These are phyloP conservation scores for Cyclocybe aegerita DNA, from an alignment of 768 basidiomycete genomes.

Conservation along the genomic window DNA sequence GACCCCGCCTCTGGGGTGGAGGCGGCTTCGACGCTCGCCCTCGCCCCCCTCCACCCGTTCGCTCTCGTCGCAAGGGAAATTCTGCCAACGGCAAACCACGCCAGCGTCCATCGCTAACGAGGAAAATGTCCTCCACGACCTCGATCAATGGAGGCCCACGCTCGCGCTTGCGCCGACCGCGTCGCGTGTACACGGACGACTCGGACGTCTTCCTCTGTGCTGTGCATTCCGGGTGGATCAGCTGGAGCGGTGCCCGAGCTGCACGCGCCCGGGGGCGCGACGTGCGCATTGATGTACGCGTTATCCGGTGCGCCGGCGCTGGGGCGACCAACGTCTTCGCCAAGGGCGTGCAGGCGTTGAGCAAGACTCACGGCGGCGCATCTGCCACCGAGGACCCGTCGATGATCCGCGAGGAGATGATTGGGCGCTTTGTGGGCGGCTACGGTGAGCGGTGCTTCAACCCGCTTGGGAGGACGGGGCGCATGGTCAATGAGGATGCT, in stretches of 20 bases:
- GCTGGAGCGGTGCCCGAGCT: conserved; percentile 41
- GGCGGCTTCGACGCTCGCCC: conserved; percentile 41
- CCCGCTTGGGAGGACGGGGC: conserved; percentile 22
- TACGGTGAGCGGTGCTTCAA: conserved; percentile 39
- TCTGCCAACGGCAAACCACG: neutral
- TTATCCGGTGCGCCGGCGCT: conserved; percentile 35
- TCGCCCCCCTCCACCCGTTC: conserved; percentile 15
- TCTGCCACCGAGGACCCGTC: conserved; percentile 15
- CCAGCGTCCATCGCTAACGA: neutral
- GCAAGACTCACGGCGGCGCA: conserved; percentile 3
- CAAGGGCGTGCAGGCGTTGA: conserved; percentile 9
- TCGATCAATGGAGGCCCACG: conserved; percentile 1
- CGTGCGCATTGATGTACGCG: conserved; percentile 37
- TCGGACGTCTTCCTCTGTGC: conserved; percentile 71
- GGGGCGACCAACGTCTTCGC: conserved; percentile 28
- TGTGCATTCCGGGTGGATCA: conserved; percentile 61
- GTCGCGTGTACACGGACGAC: conserved; percentile 78
- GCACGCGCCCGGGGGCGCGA: conserved; percentile 40
- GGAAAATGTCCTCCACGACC: neutral
- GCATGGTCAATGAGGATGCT: conserved; percentile 14
- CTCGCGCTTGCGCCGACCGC: conserved; percentile 27
- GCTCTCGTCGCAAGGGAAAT: conserved; percentile 14
- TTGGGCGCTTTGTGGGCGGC: conserved; percentile 48
- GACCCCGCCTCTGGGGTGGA: conserved; percentile 71
- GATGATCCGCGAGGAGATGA: conserved; percentile 38